Evolutionary conservation across 768 basidiomycete species (phyloP), one percentile per base, ranked within the genome.

Genomic region (Mycena haematopus): DNA sequence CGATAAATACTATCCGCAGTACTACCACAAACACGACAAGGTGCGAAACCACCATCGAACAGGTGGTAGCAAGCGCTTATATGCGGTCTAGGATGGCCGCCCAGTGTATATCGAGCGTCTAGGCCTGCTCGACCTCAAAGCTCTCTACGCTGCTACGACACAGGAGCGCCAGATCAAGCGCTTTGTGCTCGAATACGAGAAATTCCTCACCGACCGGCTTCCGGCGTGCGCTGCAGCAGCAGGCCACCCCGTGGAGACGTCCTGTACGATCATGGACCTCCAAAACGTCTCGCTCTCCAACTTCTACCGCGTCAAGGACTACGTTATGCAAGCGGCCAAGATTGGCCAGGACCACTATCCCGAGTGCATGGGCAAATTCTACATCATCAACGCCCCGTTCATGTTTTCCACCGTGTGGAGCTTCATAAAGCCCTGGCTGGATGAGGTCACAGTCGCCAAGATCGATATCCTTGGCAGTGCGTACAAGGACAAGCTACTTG

Each of bases 351-450:
- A 97, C 79, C 83, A 91, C 67, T 99, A 95, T 76, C 93, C 95
- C 1, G 93, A 96, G 75, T 54, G 52, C 67, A 94, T 98, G 96
- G 96, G 96, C 80, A 93, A 92, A 74, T 98, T 99, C 81, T 99
- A 93, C 82, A 95, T 99, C 83, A 92, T 97, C 84, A 98, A 99
- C 72, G 92, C 94, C 0, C 96, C 96, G 0, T 98, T 91, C 88
- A 83, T 87, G 54, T 99, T 99, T 80, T 84, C 86, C 53, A 84
- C 90, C 40, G 91, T 96, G 22, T 99, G 96, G 96, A 73, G 79
- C 21, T 73, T 95, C 66, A 86, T 99, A 80, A 96, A 93, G 80
- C 88, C 87, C 3, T 99, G 93, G 93, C 80, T 99, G 69, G 96
- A 99, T 76, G 88, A 89, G 69, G 97, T 96, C 27, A 99, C 96